Base-by-base conservation (phyloP, 805 yeast species). In the Wickerhamiella shivajii region DNA sequence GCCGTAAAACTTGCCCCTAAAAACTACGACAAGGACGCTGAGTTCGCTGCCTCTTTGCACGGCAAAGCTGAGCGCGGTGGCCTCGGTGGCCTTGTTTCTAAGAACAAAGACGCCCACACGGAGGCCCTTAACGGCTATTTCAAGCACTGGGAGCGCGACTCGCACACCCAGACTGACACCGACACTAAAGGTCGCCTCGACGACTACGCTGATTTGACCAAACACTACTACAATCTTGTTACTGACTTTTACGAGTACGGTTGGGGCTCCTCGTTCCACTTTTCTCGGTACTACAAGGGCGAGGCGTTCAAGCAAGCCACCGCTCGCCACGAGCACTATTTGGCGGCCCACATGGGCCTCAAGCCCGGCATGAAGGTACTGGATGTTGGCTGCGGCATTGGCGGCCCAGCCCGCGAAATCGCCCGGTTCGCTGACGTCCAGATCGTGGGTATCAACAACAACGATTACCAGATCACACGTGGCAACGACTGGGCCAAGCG, bases 371-470 rank as follows among this genome's bases (percentile, higher is more conserved):
- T 78, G 81, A 74, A 75, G 52, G 98, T 87, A 12, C 68, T 87
- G 47, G 98, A 87, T 55, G 98, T 87, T 38, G 98, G 98, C 30
- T 90, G 98, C 65, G 98, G 98, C 67, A 94, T 87, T 49, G 98
- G 98, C 55, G 98, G 98, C 27, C 98, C 98, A 50, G 96, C 94
- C 15, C 77, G 96, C 59, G 95, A 90, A 64, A 87, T 87, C 51
- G 68, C 77, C 40, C 73, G 94, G 55, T 87, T 87, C 66, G 77
- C 97, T 33, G 83, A 77, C 50, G 77, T 84, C 61, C 63, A 71
- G 48, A 67, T 87, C 54, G 79, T 79, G 42, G 98, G 98, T 33
- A 67, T 87, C 50, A 87, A 87, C 66, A 87, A 90, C 67, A 90
- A 90, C 57, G 98, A 90, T 61, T 90, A 90, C 64, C 64, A 90